Conservation (phyloP, 176 grass and related monocot species). For the Oryza meyeriana region DNA sequence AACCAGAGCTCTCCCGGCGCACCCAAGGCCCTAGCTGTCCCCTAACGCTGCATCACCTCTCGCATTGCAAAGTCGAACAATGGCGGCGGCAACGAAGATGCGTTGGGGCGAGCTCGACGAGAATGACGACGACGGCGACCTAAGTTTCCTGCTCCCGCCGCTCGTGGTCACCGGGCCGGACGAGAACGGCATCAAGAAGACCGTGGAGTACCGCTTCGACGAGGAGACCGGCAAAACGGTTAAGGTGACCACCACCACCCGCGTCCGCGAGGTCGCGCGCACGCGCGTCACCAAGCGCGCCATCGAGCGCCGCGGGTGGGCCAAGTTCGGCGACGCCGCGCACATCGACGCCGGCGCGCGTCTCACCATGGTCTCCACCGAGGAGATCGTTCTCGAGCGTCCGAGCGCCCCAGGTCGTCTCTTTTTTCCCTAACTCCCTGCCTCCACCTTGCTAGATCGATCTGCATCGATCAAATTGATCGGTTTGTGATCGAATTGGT, state of each 20-base stretch:
- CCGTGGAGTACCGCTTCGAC: no score
- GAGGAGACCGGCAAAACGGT: no score
- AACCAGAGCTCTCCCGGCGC: no score
- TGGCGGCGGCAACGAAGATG: constrained; percentile 39
- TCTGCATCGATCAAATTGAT: not conserved
- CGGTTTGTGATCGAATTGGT: no score
- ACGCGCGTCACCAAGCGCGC: constrained; percentile 69
- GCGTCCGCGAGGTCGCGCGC: constrained; percentile 46
- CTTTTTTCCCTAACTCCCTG: no score
- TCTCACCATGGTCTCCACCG: constrained; percentile 73
- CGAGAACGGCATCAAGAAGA: no score
- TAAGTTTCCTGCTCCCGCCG: not conserved
- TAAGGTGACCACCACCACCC: no score
- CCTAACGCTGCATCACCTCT: no score
- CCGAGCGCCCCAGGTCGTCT: constrained; percentile 60
- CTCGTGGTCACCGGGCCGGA: no score
- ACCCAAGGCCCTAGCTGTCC: no score
- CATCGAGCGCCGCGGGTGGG: constrained; percentile 68
- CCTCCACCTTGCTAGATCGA: not conserved
- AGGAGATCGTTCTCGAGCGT: constrained; percentile 82
- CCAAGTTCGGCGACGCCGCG: constrained; percentile 73
- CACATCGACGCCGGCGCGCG: constrained; percentile 50
- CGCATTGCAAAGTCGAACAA: no score
- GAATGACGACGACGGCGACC: constrained; percentile 17
- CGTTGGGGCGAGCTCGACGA: constrained; percentile 61